Evolutionary conservation across 2,329 filamentous ascomycete species (phyloP), one percentile per base, ranked within the genome.

Genomic region (Penicillium thymicola): DNA sequence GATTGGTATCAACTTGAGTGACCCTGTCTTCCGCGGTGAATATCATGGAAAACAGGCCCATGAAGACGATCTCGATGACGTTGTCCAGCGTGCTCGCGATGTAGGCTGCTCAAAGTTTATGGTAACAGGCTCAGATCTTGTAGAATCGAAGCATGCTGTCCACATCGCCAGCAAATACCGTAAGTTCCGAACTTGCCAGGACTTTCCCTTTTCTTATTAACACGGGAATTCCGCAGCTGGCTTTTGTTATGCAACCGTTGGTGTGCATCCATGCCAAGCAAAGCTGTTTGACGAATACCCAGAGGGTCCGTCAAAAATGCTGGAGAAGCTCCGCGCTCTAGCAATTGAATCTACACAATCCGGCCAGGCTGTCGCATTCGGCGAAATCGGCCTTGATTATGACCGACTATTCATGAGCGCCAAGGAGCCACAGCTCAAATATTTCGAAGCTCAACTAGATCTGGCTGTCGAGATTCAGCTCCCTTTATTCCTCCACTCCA

Each of bases 351-450:
- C 85, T 1, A 85, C 84, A 64, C 71, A 74, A 47, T 71, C 73
- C 11, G 82, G 83, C 0, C 81, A 89, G 40, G 87, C 90, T 1
- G 82, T 84, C 7, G 93, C 94, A 7, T 92, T 97, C 71, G 94
- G 94, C 47, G 94, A 99, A 75, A 91, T 99, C 60, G 94, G 94
- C 2, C 87, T 99, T 4, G 94, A 99, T 76, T 99, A 97, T 71
- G 94, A 99, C 76, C 86, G 94, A 2, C 78, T 99, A 36, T 89
- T 90, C 67, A 87, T 92, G 67, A 92, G 89, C 68, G 85, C 87
- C 38, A 89, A 87, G 67, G 86, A 87, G 25, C 83, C 88, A 16
- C 94, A 99, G 74, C 79, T 92, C 30, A 88, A 91, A 69, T 92
- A 90, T 58, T 99, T 99, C 72, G 85, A 87, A 41, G 83, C 84